A percentile compares a stretch with the other conserved stretches of the same genome.
Evolutionary conservation across 78 protist genomes (phyloP).

Genomic region (Dictyostelium capitatum): DNA sequence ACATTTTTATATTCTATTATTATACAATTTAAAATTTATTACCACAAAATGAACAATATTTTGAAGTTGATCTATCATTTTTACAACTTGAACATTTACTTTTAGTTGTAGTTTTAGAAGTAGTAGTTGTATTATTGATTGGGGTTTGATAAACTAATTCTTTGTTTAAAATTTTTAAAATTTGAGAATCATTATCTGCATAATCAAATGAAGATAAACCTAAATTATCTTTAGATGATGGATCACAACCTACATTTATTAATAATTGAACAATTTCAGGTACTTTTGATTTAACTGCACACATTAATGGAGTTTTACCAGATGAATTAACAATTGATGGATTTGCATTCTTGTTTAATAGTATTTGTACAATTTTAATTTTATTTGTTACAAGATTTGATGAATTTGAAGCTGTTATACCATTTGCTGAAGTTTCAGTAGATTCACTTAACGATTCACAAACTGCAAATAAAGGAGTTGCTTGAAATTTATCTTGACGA

Average conservation of each 20-base stretch:
- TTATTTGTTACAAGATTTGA: neutral
- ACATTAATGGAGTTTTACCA: slow-evolving; percentile 36
- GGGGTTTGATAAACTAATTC: neutral
- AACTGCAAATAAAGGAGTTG: neutral
- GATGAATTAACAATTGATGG: neutral
- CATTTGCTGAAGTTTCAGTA: neutral
- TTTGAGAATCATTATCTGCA: neutral
- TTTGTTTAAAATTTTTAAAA: neutral
- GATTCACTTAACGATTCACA: neutral
- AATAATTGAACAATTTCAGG: slow-evolving; percentile 23
- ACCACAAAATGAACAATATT: neutral
- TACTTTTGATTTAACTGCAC: neutral
- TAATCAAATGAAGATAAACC: slow-evolving; percentile 14
- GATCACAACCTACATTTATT: neutral
- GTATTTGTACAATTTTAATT: neutral
- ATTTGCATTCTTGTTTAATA: neutral
- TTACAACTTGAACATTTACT: neutral
- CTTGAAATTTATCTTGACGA: slow-evolving; percentile 2
- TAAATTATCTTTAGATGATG: neutral
- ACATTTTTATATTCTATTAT: too few species aligned
- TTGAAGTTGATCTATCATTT: neutral
- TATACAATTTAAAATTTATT: too few species aligned
- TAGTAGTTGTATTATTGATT: neutral
- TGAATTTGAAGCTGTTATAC: neutral
- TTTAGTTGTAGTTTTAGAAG: neutral